Base-by-base conservation (phyloP, 108 stramenopile species). In the Mediolabrus comicus region DNA sequence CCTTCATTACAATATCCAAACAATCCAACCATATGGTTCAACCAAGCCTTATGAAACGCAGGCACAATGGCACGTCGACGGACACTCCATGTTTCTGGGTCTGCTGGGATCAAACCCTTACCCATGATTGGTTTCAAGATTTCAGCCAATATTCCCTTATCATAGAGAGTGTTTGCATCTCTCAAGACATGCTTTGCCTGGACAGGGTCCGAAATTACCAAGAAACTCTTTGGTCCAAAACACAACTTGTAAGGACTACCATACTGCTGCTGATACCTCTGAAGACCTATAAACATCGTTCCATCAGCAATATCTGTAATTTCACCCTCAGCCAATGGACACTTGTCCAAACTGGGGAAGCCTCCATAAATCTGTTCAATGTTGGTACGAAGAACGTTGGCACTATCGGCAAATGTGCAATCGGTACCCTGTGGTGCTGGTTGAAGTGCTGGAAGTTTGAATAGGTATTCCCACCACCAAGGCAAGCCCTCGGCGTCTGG, bases 31-130 rank as follows among this genome's bases (percentile, higher is more conserved):
- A 98, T 97, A 67, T 89, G 88, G 17, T 95, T 78, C 34, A 97
- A 81, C 97, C 97, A 98, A 6, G 94, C 92, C 86, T 94, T 90
- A 76, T 98, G 98, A 74, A 98, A 98, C 27, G 95, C 98, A 8
- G 98, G 98, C 13, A 96, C 96, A 56, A 97, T 96, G 57, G 90
- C 91, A 36, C 89, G 85, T 35, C 96, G 86, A 38, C 98, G 82
- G 1, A 89, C 86, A 56, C 72, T 86, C 98, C 98, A 98, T 13
- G 96, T 97, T 56, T 90, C 95, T 12, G 95, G 96, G 75, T 97
- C 96, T 6, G 95, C 96, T 28, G 95, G 92, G 72, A 94, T 95
- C 39, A 95, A 69, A 0, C 97, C 98, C 73, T 97, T 96, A 27
- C 98, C 98, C 91, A 96, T 94, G 74, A 96, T 94, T 17, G 95